Conservation (phyloP, 2,329 filamentous ascomycete genomes). For the Colletotrichum brevisporum region DNA sequence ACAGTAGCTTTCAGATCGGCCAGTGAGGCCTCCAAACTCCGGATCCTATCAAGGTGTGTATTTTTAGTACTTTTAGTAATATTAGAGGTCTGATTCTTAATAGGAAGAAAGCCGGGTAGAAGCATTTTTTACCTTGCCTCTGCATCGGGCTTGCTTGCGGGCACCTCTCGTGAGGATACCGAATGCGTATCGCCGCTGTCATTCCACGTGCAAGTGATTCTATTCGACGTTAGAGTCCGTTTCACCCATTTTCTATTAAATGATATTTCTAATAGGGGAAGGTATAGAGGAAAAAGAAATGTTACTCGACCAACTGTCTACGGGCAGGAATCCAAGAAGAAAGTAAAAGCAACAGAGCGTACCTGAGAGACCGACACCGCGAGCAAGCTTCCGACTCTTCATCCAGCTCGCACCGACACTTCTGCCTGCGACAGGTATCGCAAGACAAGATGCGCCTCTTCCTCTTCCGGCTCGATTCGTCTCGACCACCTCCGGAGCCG, state of each 20-base stretch:
- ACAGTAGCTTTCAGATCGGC: conserved; percentile 33
- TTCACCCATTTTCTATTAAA: too few relatives aligned
- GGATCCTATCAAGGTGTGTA: conserved; percentile 18
- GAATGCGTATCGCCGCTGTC: conserved; percentile 39
- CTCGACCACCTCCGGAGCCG: conserved; percentile 10
- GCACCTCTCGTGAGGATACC: conserved; percentile 22
- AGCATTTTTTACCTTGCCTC: conserved; percentile 27
- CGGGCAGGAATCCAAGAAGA: too few relatives aligned
- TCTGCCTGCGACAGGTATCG: conserved; percentile 39
- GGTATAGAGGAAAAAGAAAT: too few relatives aligned
- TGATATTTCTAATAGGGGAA: too few relatives aligned
- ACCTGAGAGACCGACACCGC: conserved; percentile 39
- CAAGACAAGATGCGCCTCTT: conserved; percentile 39
- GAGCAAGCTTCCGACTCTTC: conserved; percentile 37
- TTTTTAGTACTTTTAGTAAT: background rate
- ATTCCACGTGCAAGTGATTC: conserved; percentile 38
- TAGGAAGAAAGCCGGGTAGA: background rate
- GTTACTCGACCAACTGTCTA: too few relatives aligned
- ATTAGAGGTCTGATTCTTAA: background rate
- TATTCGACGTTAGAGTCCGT: background rate
- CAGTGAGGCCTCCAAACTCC: conserved; percentile 31
- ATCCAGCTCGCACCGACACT: conserved; percentile 39
- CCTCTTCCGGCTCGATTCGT: conserved; percentile 36
- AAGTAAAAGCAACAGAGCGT: background rate
- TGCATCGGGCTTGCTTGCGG: conserved; percentile 19